Conservation (phyloP, 2,329 filamentous ascomycete genomes). For the Colletotrichum cordylinicola region DNA sequence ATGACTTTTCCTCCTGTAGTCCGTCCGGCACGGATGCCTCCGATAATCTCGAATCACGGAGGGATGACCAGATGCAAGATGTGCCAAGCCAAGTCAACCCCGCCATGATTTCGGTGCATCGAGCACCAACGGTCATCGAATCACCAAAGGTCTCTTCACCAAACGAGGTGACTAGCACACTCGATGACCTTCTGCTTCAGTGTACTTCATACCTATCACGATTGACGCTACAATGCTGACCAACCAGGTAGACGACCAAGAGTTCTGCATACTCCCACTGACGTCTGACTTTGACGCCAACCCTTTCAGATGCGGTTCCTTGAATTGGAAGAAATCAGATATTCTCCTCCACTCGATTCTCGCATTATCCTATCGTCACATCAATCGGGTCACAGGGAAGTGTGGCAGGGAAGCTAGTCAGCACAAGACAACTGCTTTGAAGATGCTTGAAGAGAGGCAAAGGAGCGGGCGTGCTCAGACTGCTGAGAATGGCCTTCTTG, state of each 20-base stretch:
- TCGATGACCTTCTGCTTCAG: neutral
- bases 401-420: slow-evolving; percentile 25
- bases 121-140: neutral
- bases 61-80: neutral
- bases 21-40: slow-evolving; percentile 10
- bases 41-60: neutral
- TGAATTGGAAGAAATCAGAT: slow-evolving; percentile 26
- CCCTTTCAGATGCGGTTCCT: slow-evolving; percentile 33
- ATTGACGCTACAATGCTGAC: neutral
- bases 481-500: slow-evolving; percentile 26
- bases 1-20: neutral
- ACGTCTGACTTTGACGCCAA: slow-evolving; percentile 36
- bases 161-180: neutral
- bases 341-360: slow-evolving; percentile 37
- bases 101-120: neutral
- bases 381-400: slow-evolving; percentile 29
- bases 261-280: slow-evolving; percentile 37
- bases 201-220: neutral
- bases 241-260: slow-evolving; percentile 32
- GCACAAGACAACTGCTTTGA: slow-evolving; percentile 28
- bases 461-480: neutral
- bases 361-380: slow-evolving; percentile 33
- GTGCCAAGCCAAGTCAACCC: neutral
- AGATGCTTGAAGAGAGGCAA: slow-evolving; percentile 27
- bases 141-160: neutral